Conservation (phyloP, 2,329 filamentous ascomycete genomes). For the Eurotiales sp. region DNA sequence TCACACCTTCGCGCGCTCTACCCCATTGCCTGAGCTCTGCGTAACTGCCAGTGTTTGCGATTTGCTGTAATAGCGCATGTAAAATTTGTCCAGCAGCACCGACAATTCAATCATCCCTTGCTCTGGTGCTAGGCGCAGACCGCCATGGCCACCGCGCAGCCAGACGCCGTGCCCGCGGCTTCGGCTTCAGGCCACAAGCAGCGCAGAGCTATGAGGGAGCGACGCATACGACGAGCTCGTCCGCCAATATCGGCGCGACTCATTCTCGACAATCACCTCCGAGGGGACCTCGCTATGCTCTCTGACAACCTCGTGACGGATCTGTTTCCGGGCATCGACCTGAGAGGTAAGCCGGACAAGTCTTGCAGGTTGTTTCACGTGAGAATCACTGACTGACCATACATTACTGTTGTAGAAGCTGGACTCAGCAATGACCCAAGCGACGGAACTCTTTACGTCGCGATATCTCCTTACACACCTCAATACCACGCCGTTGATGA, state of each 20-base stretch:
- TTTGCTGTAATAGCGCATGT: too few species aligned
- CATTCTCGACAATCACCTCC: conserved; percentile 78
- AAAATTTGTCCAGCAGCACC: too few species aligned
- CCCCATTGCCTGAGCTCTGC: not conserved
- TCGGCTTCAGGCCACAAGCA: conserved; percentile 43
- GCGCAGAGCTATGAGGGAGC: conserved; percentile 43
- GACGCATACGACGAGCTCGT: conserved; percentile 52
- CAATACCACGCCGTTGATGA: conserved; percentile 49
- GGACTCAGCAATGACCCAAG: conserved; percentile 19
- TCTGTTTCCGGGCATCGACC: conserved; percentile 61
- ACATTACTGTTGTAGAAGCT: conserved; percentile 7
- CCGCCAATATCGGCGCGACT: conserved; percentile 74
- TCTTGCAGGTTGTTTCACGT: not conserved
- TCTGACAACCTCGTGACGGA: conserved; percentile 82
- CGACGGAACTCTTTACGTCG: conserved; percentile 40
- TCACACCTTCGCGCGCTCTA: not conserved
- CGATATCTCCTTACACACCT: conserved; percentile 45
- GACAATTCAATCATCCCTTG: too few species aligned
- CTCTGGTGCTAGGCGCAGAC: too few species aligned
- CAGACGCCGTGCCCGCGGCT: conserved; percentile 8
- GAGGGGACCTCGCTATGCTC: conserved; percentile 78
- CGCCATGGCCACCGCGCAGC: conserved; percentile 7
- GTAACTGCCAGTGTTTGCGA: too few species aligned
- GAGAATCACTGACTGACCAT: not conserved
- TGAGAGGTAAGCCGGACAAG: conserved; percentile 43